phyloP scores from a whole-genome alignment of 805 yeast genomes.

The Grigorovia transvaalensis region DNA sequence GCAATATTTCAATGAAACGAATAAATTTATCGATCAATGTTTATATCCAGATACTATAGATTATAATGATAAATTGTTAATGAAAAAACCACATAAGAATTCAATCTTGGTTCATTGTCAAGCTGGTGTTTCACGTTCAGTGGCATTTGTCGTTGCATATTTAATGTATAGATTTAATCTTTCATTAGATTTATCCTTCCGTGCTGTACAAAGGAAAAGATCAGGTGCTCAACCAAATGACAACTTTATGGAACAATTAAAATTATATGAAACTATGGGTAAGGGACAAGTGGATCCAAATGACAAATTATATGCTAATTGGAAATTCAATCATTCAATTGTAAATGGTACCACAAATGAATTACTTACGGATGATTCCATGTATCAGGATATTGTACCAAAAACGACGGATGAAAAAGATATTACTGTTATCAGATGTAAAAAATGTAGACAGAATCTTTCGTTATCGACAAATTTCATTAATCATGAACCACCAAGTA shows the following conservation, averaged over 20 bases:
- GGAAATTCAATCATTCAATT: constrained; percentile 31
- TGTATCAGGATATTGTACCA: constrained; percentile 25
- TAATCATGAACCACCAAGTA: constrained; percentile 56
- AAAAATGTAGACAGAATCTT: constrained; percentile 63
- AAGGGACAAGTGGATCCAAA: constrained; percentile 23
- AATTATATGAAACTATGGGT: constrained; percentile 43
- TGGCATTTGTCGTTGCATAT: constrained; percentile 77
- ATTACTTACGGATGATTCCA: constrained; percentile 22
- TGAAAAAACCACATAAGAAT: constrained; percentile 32
- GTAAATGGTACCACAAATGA: constrained; percentile 34
- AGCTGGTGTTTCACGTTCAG: constrained; percentile 89
- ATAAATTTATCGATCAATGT: constrained; percentile 57
- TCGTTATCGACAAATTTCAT: constrained; percentile 56
- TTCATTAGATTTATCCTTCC: constrained; percentile 49
- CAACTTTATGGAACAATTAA: constrained; percentile 63
- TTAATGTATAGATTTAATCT: constrained; percentile 69
- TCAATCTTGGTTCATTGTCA: constrained; percentile 64
- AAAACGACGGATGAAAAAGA: constrained; percentile 17
- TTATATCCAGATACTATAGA: constrained; percentile 36
- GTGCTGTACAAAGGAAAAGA: constrained; percentile 63
- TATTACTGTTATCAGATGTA: constrained; percentile 53
- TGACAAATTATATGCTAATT: constrained; percentile 33
- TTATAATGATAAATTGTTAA: constrained; percentile 23
- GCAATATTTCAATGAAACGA: constrained; percentile 48
- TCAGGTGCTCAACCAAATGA: constrained; percentile 58